Conservation (phyloP, 225 moss, liverwort and hornwort species). For the Antitrichia curtipendula region DNA sequence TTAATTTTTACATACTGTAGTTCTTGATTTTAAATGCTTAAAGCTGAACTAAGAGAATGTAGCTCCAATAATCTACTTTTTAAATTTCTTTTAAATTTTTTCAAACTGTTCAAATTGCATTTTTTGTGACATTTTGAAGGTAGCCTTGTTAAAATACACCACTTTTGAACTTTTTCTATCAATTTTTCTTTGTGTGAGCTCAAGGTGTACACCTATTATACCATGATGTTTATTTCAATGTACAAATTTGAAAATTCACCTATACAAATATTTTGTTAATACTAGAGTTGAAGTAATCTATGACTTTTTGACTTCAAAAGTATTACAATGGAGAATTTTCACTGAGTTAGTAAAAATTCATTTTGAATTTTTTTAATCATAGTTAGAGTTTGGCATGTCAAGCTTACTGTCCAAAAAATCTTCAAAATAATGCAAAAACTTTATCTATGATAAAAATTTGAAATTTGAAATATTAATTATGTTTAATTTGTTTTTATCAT, state of each 20-base stretch:
- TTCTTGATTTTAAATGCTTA: neutral
- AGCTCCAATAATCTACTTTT: neutral
- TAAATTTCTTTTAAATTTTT: neutral
- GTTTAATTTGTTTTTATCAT: neutral
- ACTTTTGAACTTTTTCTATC: neutral
- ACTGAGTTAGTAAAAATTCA: neutral
- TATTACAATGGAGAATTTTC: neutral
- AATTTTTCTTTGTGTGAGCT: neutral
- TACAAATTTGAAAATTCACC: neutral
- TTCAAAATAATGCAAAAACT: neutral
- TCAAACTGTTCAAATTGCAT: neutral
- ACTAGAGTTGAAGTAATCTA: neutral
- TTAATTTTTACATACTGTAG: neutral
- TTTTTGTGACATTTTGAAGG: too few species aligned
- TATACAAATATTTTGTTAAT: too few species aligned
- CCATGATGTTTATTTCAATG: neutral
- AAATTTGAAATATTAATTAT: neutral
- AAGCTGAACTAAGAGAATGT: neutral
- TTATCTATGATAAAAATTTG: accelerated
- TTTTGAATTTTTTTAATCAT: neutral
- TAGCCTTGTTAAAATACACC: too few species aligned
- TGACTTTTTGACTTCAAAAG: neutral
- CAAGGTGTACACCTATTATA: neutral
- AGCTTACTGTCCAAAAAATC: neutral
- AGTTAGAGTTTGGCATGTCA: neutral